Evolutionary conservation across 1,139 yeast genomes (phyloP), one percentile per base, ranked within the genome.

Genomic region (Yamadazyma dushanensis): DNA sequence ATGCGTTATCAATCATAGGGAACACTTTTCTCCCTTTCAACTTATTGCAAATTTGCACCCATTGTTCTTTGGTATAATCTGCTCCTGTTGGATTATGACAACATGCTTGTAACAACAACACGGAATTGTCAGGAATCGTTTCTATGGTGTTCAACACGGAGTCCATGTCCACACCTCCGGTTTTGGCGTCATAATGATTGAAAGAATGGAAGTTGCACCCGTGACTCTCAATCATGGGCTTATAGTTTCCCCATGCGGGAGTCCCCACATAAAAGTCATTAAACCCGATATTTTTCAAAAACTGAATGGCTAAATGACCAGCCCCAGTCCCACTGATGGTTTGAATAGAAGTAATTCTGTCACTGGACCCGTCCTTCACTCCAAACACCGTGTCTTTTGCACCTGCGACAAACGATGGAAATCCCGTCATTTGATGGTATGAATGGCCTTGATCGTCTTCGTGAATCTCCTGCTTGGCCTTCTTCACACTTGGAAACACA

Each of bases 31-130:
- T 71, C 37, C 70, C 59, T 49, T 74, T 63, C 34, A 86, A 58
- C 19, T 82, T 78, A 34, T 77, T 76, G 45, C 82, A 71, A 35
- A 90, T 85, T 51, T 73, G 60, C 41, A 67, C 66, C 97, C 97
- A 90, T 57, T 90, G 90, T 34, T 80, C 85, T 33, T 63, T 62
- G 9, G 86, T 73, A 43, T 95, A 94, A 58, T 90, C 97, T 45
- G 90, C 80, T 22, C 97, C 97, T 10, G 97, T 90, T 27, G 97
- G 97, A 64, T 90, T 90, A 69, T 90, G 97, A 53, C 97, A 94
- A 57, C 97, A 89, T 5, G 96, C 95, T 63, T 90, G 97, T 43
- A 90, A 72, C 38, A 90, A 66, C 37, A 70, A 63, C 9, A 65
- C 62, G 0, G 72, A 57, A 16, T 54, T 47, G 15, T 32, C 39